Base-by-base conservation (phyloP, 805 yeast species). In the Yamadazyma kitorensis region DNA sequence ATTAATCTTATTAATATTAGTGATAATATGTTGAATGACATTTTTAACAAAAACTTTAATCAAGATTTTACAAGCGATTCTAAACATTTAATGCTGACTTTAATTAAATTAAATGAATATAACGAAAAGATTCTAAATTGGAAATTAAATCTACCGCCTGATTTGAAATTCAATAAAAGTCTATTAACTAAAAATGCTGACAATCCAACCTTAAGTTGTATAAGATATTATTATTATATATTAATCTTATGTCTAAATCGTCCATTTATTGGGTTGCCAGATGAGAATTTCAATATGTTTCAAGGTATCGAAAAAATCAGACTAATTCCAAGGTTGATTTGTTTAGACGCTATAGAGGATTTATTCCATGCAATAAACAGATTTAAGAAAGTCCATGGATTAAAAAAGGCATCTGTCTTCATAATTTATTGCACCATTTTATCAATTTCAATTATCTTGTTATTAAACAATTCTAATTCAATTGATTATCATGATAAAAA, bases 161-260 rank as follows among this genome's bases (percentile, higher is more conserved):
- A 70, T 31, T 54, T 76, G 24, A 55, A 63, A 45, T 79, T 83
- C 82, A 61, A 66, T 26, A 54, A 61, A 24, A 48, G 53, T 3
- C 49, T 55, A n/a, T 54, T 78, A 23, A 52, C 51, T 26, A 51
- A 52, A 30, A 55, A 65, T 12, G 73, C 76, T 9, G 68, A 68
- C 27, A 77, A 76, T 43, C 82, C 82, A 0, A 75, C 78, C 0
- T 58, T 67, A 14, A 64, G 76, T 27, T 64, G 73, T 30, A 70
- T 77, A 29, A 61, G 76, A 47, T 76, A 74, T 45, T 76, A 74
- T 45, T 79, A 78, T 50, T 79, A 78, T 47, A 69, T 79, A 28
- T 69, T 76, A 2, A 53, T 73, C 12, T 57, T 79, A n/a, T 77
- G 83, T 37, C 64, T 78, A 33, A 78, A 78, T 47, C 61, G 80